Evolutionary conservation across 441 rosid species (phyloP), one percentile per base, ranked within the genome.

Genomic region (Kokia cookei): DNA sequence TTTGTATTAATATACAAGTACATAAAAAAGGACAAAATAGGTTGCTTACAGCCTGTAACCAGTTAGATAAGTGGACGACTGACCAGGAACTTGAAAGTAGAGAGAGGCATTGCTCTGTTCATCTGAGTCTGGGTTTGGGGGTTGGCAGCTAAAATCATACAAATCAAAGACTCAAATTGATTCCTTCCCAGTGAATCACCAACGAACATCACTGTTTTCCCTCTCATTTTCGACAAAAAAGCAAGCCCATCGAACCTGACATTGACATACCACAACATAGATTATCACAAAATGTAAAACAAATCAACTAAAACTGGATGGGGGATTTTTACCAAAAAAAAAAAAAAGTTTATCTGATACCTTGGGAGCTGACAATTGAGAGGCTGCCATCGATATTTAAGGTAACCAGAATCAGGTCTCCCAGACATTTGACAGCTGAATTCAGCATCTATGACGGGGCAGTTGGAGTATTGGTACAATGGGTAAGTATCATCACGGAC

Each of bases 131-230:
- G 58, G 17, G 91, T 81, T 53, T 43, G 63, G 19, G 99, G 95
- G 61, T 82, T 81, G 2, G 88, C 67, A 45, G 93, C 79, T 62
- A 81, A 37, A 66, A 91, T 86, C 95, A 93, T 74, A 67, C 98
- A 95, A 65, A 87, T 84, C 86, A 95, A 81, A 26, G 99, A 94
- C 83, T 94, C 93, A 90, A 91, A 91, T 82, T 94, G 98, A 76
- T 92, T 91, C 76, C 90, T 81, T 12, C 97, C 94, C 59, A 94
- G 78, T 0, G 98, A 94, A 72, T 93, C 98, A 64, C 98, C 98
- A 54, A 91, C 99, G 65, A 93, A 93, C 96, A 93, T 88, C 80
- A 94, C 66, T 0, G 78, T 88, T 82, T 84, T 90, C 79, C 91
- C 91, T 64, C 79, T 82, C 99, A 94, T 87, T 65, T 82, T 84